Percentiles rank a stretch among this genome's conserved stretches.
These are phyloP conservation scores for Leccinum solheimii DNA, from an alignment of 1,284 basidiomycete species.

Conservation along the genomic window DNA sequence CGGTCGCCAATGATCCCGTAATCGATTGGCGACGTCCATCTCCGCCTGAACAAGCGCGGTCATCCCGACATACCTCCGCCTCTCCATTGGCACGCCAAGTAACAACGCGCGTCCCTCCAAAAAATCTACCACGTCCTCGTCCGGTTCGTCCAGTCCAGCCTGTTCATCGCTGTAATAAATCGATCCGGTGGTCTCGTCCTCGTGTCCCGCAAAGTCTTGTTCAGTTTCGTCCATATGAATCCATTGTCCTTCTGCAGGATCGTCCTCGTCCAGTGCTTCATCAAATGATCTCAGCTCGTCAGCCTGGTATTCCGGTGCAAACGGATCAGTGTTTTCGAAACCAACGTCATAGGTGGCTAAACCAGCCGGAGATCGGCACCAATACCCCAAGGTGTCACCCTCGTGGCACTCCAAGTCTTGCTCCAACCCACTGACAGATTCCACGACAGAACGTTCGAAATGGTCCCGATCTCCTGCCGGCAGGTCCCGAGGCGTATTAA, in stretches of 20 bases:
- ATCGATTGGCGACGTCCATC: conserved; percentile 53
- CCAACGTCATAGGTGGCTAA: conserved; percentile 7
- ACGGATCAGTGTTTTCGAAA: background rate
- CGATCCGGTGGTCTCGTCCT: background rate
- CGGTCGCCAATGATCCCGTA: conserved; percentile 64
- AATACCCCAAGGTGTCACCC: conserved; percentile 1
- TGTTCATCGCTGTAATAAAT: conserved; percentile 1
- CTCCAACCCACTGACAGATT: background rate
- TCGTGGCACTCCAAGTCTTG: conserved; percentile 1
- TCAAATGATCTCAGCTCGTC: background rate
- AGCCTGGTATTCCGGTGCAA: conserved; percentile 6
- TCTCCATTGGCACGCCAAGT: conserved; percentile 25
- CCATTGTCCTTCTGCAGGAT: background rate
- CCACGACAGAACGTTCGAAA: background rate
- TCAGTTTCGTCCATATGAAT: background rate
- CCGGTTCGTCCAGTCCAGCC: background rate
- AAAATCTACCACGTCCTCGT: conserved; percentile 28
- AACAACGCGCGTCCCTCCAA: conserved; percentile 49
- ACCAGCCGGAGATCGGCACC: background rate
- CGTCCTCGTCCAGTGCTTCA: conserved; percentile 1
- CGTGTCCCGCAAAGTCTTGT: background rate
- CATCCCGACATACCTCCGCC: background rate
- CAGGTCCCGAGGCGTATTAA: background rate
- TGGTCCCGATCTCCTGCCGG: background rate
- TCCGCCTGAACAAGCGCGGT: conserved; percentile 44